Conservation (phyloP, 1,284 basidiomycete species). For the Ustilago xerochloae region DNA sequence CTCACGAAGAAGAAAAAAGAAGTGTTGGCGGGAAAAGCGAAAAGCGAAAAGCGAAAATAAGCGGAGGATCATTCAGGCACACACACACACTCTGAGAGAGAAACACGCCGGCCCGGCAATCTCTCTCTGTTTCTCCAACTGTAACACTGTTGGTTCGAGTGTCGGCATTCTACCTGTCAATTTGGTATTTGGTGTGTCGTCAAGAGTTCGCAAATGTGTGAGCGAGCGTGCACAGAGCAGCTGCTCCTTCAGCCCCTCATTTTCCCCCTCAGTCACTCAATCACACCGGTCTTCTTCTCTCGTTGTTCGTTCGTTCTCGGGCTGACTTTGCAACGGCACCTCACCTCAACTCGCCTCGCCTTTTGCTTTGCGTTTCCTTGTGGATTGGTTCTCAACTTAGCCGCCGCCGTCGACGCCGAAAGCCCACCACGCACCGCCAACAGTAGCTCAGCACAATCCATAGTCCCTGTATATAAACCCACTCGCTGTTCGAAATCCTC, state of each 20-base stretch:
- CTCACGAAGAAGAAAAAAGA: no score
- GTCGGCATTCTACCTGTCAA: constrained; percentile 23
- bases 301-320: background rate
- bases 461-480: constrained; percentile 20
- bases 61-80: constrained; percentile 3
- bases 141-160: no score
- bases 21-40: background rate
- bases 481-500: constrained; percentile 1
- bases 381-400: no score
- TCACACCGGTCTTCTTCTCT: constrained; percentile 11
- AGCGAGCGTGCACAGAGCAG: background rate
- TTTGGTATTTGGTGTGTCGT: no score
- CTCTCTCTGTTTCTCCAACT: constrained; percentile 3
- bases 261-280: no score
- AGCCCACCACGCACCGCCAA: no score
- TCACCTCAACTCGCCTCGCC: background rate
- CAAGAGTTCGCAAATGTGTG: background rate
- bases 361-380: background rate
- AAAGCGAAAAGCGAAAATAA: background rate
- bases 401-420: no score
- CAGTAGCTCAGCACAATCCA: background rate
- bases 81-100: background rate
- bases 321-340: background rate
- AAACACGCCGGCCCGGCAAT: constrained; percentile 26
- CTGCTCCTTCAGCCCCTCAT: no score